Conservation (phyloP, 2,329 filamentous ascomycete genomes). For the Penicillium vulpinum region DNA sequence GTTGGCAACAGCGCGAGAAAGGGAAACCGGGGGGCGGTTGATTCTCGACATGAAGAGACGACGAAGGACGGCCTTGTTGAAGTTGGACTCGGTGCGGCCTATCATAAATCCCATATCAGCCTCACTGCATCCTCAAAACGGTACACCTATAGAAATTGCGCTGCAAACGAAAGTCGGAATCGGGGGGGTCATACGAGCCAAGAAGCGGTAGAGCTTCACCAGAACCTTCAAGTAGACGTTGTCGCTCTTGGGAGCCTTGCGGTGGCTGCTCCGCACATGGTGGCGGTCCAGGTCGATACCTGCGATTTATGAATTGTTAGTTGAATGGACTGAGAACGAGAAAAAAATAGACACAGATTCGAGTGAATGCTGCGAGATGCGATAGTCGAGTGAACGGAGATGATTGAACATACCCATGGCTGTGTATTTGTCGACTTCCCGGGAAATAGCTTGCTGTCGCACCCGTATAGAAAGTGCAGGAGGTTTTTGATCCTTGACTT, state of each 20-base stretch:
- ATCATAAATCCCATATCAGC: constrained; percentile 21
- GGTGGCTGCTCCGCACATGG: constrained; percentile 70
- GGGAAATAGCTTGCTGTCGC: constrained; percentile 44
- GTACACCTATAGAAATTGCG: constrained; percentile 6
- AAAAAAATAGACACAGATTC: background rate
- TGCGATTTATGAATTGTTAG: constrained; percentile 28
- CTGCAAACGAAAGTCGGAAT: constrained; percentile 11
- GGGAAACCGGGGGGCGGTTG: constrained; percentile 92
- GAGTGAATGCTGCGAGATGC: background rate
- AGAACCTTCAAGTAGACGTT: constrained; percentile 97
- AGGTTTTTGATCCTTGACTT: constrained; percentile 43
- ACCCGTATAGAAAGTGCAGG: constrained; percentile 39
- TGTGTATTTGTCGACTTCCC: constrained; percentile 43
- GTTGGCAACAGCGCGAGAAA: constrained; percentile 79
- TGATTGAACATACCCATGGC: constrained; percentile 44
- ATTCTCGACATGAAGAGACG: constrained; percentile 98
- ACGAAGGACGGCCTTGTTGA: constrained; percentile 98
- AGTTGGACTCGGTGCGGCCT: constrained; percentile 94
- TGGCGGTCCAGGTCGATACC: constrained; percentile 62
- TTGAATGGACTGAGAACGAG: background rate
- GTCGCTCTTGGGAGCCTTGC: constrained; percentile 95
- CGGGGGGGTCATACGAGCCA: constrained; percentile 67
- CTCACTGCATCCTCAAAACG: constrained; percentile 9
- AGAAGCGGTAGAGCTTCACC: constrained; percentile 97
- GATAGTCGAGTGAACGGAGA: background rate